phyloP scores from a whole-genome alignment of 2,329 filamentous ascomycete species.

The Elsinoe fawcettii region DNA sequence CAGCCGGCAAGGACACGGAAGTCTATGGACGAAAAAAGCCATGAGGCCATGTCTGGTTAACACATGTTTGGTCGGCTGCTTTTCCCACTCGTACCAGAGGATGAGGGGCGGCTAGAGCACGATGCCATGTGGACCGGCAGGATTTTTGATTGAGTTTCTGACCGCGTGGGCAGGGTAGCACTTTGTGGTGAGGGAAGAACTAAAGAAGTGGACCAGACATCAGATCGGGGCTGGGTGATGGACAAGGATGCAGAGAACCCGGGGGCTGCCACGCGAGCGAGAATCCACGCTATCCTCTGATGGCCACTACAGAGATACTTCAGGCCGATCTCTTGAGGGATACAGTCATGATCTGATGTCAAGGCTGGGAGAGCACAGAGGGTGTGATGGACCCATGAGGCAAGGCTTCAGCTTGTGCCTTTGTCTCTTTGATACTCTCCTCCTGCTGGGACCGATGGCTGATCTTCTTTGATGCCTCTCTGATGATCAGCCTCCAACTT shows the following conservation, averaged over 20 bases:
- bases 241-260: constrained; percentile 7
- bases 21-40: background rate
- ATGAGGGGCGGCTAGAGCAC: constrained; percentile 2
- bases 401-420: no score
- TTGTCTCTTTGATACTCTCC: no score
- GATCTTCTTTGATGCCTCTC: constrained; percentile 1
- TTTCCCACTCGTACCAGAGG: constrained; percentile 8
- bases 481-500: constrained; percentile 12
- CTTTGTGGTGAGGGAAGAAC: background rate
- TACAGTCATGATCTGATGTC: background rate
- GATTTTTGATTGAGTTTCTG: constrained; percentile 13
- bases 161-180: constrained; percentile 4
- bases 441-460: background rate
- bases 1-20: background rate
- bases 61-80: constrained; percentile 11
- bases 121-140: constrained; percentile 11
- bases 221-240: constrained; percentile 7
- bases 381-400: background rate
- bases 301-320: background rate
- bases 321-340: background rate
- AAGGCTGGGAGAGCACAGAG: background rate
- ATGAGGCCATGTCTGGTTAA: background rate
- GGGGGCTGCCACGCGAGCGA: constrained; percentile 13
- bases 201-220: background rate
- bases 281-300: background rate